Evolutionary conservation across 148 eudicot species (phyloP), one percentile per base, ranked within the genome.

Genomic region (Rhododendron kiyosumense): DNA sequence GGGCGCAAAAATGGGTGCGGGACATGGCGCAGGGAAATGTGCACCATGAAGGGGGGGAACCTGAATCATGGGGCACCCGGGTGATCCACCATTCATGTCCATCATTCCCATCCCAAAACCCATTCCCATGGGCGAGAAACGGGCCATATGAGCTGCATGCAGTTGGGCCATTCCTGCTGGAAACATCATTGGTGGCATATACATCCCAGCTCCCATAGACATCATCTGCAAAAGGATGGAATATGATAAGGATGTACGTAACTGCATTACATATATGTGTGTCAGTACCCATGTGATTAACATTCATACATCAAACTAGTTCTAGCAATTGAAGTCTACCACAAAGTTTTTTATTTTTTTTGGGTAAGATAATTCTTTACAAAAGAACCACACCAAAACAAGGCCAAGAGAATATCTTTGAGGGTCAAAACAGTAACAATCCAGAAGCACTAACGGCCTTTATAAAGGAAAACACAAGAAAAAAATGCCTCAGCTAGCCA

Each of bases 201-300:
- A 97, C 83, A 97, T 13, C 79, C 99, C 99, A 79, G 94, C 89
- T 80, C 98, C 99, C 98, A 95, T 94, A 20, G 98, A 93, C 93
- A 95, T 92, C 32, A 97, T 92, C 99, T 95, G 98, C 88, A 81
- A 12, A 79, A 85, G 59, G 63, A 46, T 81, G 5, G 24, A 12
- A 61, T 30, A 28, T 48, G 18, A 13, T 28, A 36, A 26, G 52
- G 41, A 45, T 14, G 8, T 71, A 59, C 7, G 4, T 71, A 13
- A 71, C 75, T 12, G 30, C 2, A 0, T 28, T 71, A 30, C 15
- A 30, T 5, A 30, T 36, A 69, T 30, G 41, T 28, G 38, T 28
- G 76, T 4, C 22, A 71, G 41, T 30, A 30, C 76, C 8, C 41
- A 1, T 14, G 41, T 71, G 20, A 71, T 71, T 69, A 14, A 71